These are phyloP conservation scores for Fomitopsis betulina DNA, from an alignment of 1,284 basidiomycete genomes.

Conservation along the genomic window DNA sequence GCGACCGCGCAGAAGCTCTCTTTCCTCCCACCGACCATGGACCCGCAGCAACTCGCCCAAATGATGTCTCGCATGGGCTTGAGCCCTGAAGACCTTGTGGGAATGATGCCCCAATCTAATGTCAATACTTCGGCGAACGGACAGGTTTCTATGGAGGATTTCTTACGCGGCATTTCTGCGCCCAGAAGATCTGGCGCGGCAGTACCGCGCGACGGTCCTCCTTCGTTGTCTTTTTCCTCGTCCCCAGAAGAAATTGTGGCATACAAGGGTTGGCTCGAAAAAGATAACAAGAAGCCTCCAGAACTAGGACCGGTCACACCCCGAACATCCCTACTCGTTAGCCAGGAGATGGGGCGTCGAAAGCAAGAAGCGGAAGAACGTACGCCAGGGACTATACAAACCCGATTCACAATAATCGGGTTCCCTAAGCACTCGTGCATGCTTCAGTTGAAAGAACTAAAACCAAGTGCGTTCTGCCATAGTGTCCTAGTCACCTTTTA, in stretches of 20 bases:
- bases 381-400: neutral
- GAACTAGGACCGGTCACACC: neutral
- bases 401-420: neutral
- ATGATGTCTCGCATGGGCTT: neutral
- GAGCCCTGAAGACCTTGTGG: neutral
- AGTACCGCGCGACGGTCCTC: neutral
- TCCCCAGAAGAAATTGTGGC: neutral
- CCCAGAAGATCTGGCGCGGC: neutral
- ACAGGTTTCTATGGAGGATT: neutral
- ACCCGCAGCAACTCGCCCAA: neutral
- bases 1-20: neutral
- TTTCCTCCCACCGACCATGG: neutral
- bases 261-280: constrained; percentile 1
- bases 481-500: neutral
- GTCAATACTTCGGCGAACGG: neutral
- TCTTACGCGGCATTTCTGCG: neutral
- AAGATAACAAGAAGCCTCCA: neutral
- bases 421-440: constrained; percentile 1
- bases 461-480: neutral
- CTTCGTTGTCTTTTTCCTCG: neutral
- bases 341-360: neutral
- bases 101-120: neutral
- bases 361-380: neutral
- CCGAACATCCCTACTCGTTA: neutral
- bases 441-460: neutral